Base-by-base conservation (phyloP, 805 yeast species). In the Kluyveromyces aestuarii region DNA sequence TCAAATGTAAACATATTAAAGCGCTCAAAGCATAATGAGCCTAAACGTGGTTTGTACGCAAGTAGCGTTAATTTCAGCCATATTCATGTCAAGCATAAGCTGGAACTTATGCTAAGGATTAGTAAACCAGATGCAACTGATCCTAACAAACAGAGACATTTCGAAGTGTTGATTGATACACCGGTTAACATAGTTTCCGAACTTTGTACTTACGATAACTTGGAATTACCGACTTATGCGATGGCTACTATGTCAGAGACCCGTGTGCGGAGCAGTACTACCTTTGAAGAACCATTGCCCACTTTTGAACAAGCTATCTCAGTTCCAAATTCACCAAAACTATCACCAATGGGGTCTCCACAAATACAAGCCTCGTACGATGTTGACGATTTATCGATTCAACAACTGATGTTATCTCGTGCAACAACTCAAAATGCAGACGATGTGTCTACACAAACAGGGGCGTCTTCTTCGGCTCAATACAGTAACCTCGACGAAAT, bases 101-200 rank as follows among this genome's bases (percentile, higher is more conserved):
- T 85, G 45, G 93, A 85, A 60, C 74, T 85, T 5, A 79, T 84
- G 55, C 74, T 85, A 49, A 69, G 93, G 49, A 78, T 85, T 27
- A 78, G 86, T 11, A 80, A 76, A 55, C 80, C 80, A 1, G 84
- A 81, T 50, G 73, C 77, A 0, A 60, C 65, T 4, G 67, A 65
- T 37, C 62, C 69, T 2, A 53, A 56, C 5, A 77, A 76, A 52
- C 65, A 79, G 68, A 88, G 83, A 56, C 90, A 85, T 61, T 85
- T 81, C 58, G 95, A 85, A 56, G 90, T 85, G 18, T 78, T 85
- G 41, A 84, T 85, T 38, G 93, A 85, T 59, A 84, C 91, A 0
- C 93, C 93, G 0, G 71, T 85, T 37, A 72, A 76, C 30, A 61
- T 79, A 17, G 67, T 77, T n/a, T 75, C 80, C 11, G 68, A 68